These are phyloP conservation scores for Glomus cerebriforme DNA, from an alignment of 192 early-diverging fungal genomes.

Conservation along the genomic window DNA sequence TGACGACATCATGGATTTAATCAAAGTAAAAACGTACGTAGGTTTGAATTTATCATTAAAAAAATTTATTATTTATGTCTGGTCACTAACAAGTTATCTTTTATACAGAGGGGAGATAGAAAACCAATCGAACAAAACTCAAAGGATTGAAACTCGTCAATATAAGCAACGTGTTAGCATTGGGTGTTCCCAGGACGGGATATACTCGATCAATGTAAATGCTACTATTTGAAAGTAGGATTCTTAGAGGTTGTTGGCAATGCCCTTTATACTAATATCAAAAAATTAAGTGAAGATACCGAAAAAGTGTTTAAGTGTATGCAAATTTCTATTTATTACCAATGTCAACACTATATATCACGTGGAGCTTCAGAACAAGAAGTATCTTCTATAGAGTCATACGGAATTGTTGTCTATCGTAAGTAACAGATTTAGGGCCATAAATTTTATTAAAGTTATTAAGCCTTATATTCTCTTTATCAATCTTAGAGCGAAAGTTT, in stretches of 20 bases:
- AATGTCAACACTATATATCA: constrained; percentile 27
- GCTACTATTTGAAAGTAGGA: constrained; percentile 26
- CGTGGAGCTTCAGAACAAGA: constrained; percentile 25
- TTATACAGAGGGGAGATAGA: constrained; percentile 20
- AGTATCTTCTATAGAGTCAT: constrained; percentile 28
- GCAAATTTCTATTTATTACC: constrained; percentile 32
- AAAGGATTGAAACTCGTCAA: constrained; percentile 24
- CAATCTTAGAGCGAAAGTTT: constrained; percentile 28
- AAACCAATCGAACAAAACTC: constrained; percentile 21
- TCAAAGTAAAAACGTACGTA: constrained; percentile 19
- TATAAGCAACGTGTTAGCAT: constrained; percentile 22
- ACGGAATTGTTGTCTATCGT: constrained; percentile 22
- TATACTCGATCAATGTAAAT: constrained; percentile 26
- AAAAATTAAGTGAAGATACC: constrained; percentile 22
- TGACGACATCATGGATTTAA: constrained; percentile 26
- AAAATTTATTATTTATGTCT: constrained; percentile 15
- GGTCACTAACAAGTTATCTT: constrained; percentile 14
- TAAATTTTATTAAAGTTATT: constrained; percentile 12
- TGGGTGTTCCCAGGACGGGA: constrained; percentile 23
- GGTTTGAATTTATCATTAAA: constrained; percentile 5
- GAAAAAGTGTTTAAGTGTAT: constrained; percentile 29
- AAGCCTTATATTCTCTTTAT: constrained; percentile 28
- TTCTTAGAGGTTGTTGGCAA: constrained; percentile 23
- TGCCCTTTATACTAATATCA: constrained; percentile 15
- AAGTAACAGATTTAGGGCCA: constrained; percentile 18